Conservation (phyloP, 2,329 filamentous ascomycete genomes). For the Talaromyces sp. region DNA sequence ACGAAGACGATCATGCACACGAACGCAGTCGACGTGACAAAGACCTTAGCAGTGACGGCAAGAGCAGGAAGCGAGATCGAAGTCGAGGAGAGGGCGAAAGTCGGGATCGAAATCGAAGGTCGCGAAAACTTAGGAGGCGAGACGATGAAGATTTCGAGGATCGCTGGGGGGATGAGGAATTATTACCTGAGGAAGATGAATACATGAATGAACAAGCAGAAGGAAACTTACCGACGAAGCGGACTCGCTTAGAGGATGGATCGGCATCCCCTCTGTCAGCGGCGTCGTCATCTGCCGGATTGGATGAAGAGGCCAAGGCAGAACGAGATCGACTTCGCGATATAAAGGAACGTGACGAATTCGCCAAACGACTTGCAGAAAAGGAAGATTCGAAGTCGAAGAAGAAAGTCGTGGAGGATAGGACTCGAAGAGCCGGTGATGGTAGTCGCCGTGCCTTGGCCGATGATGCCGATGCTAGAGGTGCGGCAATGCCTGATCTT, state of each 20-base stretch:
- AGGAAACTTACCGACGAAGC: constrained; percentile 55
- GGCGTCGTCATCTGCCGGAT: constrained; percentile 39
- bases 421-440: constrained; percentile 53
- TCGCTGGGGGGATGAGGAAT: constrained; percentile 75
- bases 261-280: constrained; percentile 28
- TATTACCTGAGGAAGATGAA: constrained; percentile 38
- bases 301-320: constrained; percentile 57
- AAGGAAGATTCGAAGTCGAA: constrained; percentile 62
- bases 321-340: constrained; percentile 61
- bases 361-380: constrained; percentile 67
- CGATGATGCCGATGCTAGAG: constrained; percentile 62
- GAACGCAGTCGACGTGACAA: constrained; percentile 25
- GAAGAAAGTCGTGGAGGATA: constrained; percentile 62
- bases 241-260: constrained; percentile 61
- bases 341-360: constrained; percentile 70
- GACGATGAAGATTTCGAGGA: constrained; percentile 64
- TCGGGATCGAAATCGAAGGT: constrained; percentile 41
- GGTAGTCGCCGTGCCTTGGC: constrained; percentile 59
- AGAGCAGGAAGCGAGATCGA: constrained; percentile 30
- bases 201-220: constrained; percentile 60
- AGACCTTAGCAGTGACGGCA: constrained; percentile 26
- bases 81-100: constrained; percentile 30
- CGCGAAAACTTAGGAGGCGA: constrained; percentile 49
- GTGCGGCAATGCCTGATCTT: constrained; percentile 71
- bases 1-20: constrained; percentile 14